Conservation (phyloP, 2,329 filamentous ascomycete species). For the Fusarium sororula region DNA sequence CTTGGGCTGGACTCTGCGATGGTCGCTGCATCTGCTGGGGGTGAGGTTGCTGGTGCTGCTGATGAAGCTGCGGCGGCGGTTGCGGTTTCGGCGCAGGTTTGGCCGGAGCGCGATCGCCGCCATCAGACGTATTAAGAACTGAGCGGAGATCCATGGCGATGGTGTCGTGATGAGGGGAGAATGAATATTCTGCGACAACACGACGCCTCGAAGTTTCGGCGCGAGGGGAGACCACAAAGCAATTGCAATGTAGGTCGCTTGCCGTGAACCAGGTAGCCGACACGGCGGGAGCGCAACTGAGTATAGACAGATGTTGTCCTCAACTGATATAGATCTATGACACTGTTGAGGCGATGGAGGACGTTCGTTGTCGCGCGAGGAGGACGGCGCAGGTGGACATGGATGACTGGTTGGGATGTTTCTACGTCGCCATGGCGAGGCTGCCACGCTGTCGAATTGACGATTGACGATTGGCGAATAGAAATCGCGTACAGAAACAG, state of each 20-base stretch:
- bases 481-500: conserved; percentile 13
- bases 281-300: conserved; percentile 30
- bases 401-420: conserved; percentile 39
- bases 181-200: conserved; percentile 26
- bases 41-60: conserved; percentile 47
- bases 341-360: conserved; percentile 23
- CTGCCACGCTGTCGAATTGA: conserved; percentile 40
- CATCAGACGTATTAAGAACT: conserved; percentile 64
- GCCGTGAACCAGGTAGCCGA: conserved; percentile 32
- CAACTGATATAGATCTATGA: background rate
- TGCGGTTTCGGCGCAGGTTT: conserved; percentile 47
- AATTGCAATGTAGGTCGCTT: conserved; percentile 31
- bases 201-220: conserved; percentile 22
- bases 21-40: conserved; percentile 55
- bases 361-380: conserved; percentile 39
- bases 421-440: conserved; percentile 45
- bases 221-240: conserved; percentile 33
- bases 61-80: conserved; percentile 43
- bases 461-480: conserved; percentile 35
- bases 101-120: conserved; percentile 51
- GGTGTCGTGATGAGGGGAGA: background rate
- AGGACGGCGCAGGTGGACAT: conserved; percentile 43
- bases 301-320: background rate
- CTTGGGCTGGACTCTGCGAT: conserved; percentile 49
- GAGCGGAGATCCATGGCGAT: conserved; percentile 60